phyloP scores from a whole-genome alignment of 768 basidiomycete genomes.

The Suillus clintonianus region DNA sequence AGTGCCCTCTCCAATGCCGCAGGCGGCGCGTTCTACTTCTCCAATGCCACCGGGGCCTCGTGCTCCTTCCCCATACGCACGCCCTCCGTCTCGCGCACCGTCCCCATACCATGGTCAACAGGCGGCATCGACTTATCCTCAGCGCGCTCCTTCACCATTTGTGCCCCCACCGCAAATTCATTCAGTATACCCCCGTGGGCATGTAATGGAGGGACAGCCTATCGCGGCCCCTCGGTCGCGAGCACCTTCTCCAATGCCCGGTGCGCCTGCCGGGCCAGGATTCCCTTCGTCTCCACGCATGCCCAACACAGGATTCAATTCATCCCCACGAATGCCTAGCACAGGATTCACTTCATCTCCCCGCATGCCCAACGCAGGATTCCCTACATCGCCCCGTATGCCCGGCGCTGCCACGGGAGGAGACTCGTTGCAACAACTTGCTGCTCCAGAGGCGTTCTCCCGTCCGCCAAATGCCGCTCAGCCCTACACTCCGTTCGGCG shows the following conservation, averaged over 20 bases:
- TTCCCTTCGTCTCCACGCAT: constrained; percentile 30
- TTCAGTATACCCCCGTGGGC: constrained; percentile 55
- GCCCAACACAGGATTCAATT: constrained; percentile 24
- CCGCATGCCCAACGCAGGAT: constrained; percentile 25
- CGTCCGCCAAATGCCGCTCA: constrained; percentile 70
- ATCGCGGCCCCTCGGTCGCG: constrained; percentile 38
- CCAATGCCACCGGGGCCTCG: constrained; percentile 30
- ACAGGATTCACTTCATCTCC: constrained; percentile 29
- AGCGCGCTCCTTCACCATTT: constrained; percentile 32
- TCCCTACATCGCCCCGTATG: constrained; percentile 33
- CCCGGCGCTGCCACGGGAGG: constrained; percentile 17
- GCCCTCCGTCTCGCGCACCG: constrained; percentile 25
- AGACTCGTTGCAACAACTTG: constrained; percentile 47
- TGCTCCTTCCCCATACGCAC: constrained; percentile 18
- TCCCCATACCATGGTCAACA: constrained; percentile 25
- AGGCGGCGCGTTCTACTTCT: constrained; percentile 28
- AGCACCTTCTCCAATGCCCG: constrained; percentile 57
- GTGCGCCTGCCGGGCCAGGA: constrained; percentile 35
- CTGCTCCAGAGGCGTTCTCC: constrained; percentile 72
- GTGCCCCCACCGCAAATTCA: constrained; percentile 18
- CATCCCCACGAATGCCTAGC: constrained; percentile 32
- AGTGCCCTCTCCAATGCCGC: constrained; percentile 22
- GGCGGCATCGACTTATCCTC: constrained; percentile 1
- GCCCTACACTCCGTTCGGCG: constrained; percentile 68
- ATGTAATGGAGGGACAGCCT: constrained; percentile 57